Evolutionary conservation across 495 filamentous ascomycete genomes (phyloP), one percentile per base, ranked within the genome.

Genomic region (Astrothelium subdiscretum): DNA sequence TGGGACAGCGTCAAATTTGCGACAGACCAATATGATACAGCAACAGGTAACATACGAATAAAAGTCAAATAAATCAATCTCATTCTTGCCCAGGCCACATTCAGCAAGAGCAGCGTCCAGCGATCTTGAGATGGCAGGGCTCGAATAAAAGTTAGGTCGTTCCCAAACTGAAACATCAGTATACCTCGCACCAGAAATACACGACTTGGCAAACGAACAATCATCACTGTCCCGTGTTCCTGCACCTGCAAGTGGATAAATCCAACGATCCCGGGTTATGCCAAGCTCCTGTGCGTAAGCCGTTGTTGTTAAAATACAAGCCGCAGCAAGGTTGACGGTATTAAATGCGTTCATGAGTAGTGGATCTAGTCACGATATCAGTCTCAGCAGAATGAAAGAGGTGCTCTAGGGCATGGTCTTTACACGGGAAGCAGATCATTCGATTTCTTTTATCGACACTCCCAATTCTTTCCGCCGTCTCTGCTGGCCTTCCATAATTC

Each of bases 321-420:
- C 79, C 10, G 72, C 78, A 13, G 79, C 74, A 13, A 83, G 70
- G 58, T 84, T 84, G 62, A 84, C 75, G 18, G 73, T 80, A 66
- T 84, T 83, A 73, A 83, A 83, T 31, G 81, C 81, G 68, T 84
- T 84, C 81, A 83, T 83, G 38, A 83, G 67, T 15, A 84, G 73
- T 5, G 81, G 80, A 73, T 84, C 81, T 84, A 59, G n/a, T 1
- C 5, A 20, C 22, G 22, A 44, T n/a, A 38, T 48, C 59, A 31
- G 26, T 22, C 43, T 26, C 15, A n/a, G n/a, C n/a, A n/a, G n/a
- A n/a, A n/a, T n/a, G n/a, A n/a, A n/a, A n/a, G n/a, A n/a, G n/a
- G n/a, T n/a, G n/a, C n/a, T n/a, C n/a, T n/a, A n/a, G n/a, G n/a
- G n/a, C n/a, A n/a, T n/a, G n/a, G n/a, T n/a, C n/a, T n/a, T 57